Percentiles rank a stretch among this genome's conserved stretches.
Evolutionary conservation across 108 stramenopile species (phyloP).

Genomic region (Fragilaria radians): DNA sequence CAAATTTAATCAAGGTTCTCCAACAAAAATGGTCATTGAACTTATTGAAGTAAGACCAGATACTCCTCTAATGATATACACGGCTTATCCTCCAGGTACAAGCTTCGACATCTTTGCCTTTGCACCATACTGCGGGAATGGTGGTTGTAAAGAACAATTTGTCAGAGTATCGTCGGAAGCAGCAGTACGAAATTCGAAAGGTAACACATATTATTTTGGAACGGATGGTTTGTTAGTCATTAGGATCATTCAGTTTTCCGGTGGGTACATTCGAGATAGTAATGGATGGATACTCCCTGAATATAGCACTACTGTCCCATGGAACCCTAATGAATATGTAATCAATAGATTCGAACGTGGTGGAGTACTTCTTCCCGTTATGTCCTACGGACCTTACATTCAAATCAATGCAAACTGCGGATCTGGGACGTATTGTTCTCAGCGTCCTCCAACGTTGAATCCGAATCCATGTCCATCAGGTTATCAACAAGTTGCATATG

Average conservation of each 20-base stretch:
- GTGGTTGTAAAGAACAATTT: background rate
- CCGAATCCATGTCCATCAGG: slow-evolving; percentile 1
- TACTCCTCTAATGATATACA: slow-evolving; percentile 9
- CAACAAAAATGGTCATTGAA: slow-evolving; percentile 7
- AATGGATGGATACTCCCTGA: background rate
- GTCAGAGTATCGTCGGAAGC: background rate
- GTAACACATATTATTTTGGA: slow-evolving; percentile 10
- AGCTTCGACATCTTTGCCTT: slow-evolving; percentile 4
- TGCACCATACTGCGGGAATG: slow-evolving; percentile 7
- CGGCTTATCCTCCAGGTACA: slow-evolving; percentile 14
- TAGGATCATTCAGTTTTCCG: slow-evolving; percentile 1
- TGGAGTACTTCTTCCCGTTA: background rate
- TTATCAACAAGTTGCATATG: slow-evolving; percentile 3
- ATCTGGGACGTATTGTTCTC: background rate
- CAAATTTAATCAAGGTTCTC: slow-evolving; percentile 21
- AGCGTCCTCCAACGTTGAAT: background rate
- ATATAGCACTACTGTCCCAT: background rate
- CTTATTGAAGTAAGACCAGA: slow-evolving; percentile 9
- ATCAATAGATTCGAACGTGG: slow-evolving; percentile 13
- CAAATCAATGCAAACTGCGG: background rate
- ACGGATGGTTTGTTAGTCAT: slow-evolving; percentile 6
- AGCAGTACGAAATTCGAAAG: slow-evolving; percentile 8
- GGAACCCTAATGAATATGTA: background rate
- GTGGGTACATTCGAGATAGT: background rate
- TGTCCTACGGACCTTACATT: background rate